These are phyloP conservation scores for Pachysandra terminalis DNA, from an alignment of 164 flowering plant genomes.

Conservation along the genomic window DNA sequence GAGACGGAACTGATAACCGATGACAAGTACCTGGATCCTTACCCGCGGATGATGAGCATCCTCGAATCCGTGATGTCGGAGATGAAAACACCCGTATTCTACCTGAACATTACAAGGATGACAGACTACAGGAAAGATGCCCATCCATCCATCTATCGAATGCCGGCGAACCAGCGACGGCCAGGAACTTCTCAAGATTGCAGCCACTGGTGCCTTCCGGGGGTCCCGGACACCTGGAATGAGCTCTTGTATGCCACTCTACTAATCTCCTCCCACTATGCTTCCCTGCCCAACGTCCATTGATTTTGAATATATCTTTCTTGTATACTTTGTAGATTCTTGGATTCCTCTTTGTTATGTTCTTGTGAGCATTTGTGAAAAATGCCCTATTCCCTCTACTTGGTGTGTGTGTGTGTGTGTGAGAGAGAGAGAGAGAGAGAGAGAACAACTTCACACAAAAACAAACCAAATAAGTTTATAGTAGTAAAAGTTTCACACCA, in stretches of 20 bases:
- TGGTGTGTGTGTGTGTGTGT: no score
- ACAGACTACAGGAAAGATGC: slow-evolving; percentile 61
- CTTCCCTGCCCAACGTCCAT: no score
- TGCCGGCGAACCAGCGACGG: slow-evolving; percentile 10
- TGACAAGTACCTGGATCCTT: slow-evolving; percentile 28
- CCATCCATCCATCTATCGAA: slow-evolving; percentile 56
- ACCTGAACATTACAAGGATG: slow-evolving; percentile 58
- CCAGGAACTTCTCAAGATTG: slow-evolving; percentile 38
- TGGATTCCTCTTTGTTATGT: not conserved
- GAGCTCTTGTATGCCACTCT: slow-evolving; percentile 42
- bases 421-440: no score
- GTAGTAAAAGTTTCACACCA: no score
- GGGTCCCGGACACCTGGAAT: slow-evolving; percentile 61
- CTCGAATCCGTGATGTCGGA: slow-evolving; percentile 46
- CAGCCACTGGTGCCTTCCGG: slow-evolving; percentile 70
- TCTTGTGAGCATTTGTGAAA: not conserved
- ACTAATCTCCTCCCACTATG: slow-evolving; percentile 10
- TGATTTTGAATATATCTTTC: no score
- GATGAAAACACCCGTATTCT: slow-evolving; percentile 49
- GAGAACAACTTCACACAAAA: no score
- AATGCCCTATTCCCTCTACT: no score
- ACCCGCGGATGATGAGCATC: slow-evolving; percentile 49
- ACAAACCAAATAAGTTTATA: no score
- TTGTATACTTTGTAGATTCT: not conserved
- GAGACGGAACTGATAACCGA: slow-evolving; percentile 46